Conservation (phyloP, 176 grass and related monocot species). For the Chrysopogon serrulatus region DNA sequence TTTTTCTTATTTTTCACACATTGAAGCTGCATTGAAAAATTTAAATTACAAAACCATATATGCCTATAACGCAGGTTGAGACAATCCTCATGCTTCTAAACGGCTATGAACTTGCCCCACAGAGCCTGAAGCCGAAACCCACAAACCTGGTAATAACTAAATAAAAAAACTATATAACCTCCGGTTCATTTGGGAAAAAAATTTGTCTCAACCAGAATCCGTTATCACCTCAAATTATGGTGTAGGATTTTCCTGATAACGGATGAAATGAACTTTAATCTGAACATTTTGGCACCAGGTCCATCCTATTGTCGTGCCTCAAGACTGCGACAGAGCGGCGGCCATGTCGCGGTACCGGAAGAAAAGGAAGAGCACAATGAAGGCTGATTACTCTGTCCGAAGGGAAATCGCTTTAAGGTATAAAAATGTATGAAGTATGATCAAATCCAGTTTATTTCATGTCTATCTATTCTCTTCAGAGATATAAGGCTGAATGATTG, state of each 20-base stretch:
- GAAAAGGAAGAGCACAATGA: conserved; percentile 31
- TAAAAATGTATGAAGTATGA: no score
- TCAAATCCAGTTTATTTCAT: no score
- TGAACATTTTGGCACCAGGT: conserved; percentile 15
- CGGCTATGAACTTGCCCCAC: conserved; percentile 14
- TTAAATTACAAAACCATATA: neutral
- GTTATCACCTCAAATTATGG: no score
- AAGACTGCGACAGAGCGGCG: conserved; percentile 25
- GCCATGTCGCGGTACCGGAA: conserved; percentile 29
- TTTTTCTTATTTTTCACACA: no score
- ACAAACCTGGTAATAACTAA: conserved; percentile 17
- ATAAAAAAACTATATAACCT: neutral
- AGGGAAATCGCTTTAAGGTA: conserved; percentile 37
- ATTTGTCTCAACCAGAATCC: no score
- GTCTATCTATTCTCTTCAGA: neutral
- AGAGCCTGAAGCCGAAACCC: neutral
- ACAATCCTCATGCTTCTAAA: conserved; percentile 34
- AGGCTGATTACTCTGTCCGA: conserved; percentile 32
- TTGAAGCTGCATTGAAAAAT: neutral
- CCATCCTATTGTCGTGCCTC: neutral
- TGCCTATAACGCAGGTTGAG: conserved; percentile 20
- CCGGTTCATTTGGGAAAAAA: neutral
- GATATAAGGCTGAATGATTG: neutral
- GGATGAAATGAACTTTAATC: neutral
- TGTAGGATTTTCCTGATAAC: no score